phyloP scores from a whole-genome alignment of 306 rosid genomes.

The Malus sieversii region DNA sequence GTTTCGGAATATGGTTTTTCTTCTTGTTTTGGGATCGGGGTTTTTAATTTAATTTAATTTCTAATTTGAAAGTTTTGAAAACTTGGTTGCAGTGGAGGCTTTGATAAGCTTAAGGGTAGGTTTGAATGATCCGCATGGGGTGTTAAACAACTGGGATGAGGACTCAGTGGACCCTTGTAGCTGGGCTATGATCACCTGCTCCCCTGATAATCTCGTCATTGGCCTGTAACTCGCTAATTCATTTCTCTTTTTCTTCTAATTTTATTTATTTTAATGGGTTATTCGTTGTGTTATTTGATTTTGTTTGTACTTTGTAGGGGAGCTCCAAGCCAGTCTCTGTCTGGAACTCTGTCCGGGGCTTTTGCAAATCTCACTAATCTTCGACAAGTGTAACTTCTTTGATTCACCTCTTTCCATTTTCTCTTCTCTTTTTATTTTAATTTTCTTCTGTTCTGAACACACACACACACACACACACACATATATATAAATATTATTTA shows the following conservation, averaged over 20 bases:
- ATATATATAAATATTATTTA: no score
- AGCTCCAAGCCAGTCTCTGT: conserved; percentile 90
- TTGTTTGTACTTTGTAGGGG: conserved; percentile 40
- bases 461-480: no score
- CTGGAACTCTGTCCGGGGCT: conserved; percentile 67
- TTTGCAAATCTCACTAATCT: conserved; percentile 79
- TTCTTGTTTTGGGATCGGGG: not conserved
- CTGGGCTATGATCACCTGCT: conserved; percentile 92
- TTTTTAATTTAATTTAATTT: not conserved
- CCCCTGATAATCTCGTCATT: conserved; percentile 57
- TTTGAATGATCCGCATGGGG: conserved; percentile 74
- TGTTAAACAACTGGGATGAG: conserved; percentile 76
- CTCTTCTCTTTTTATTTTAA: not conserved
- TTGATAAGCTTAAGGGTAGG: conserved; percentile 44
- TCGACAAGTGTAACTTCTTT: conserved; percentile 59
- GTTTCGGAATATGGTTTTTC: not conserved
- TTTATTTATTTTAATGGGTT: not conserved
- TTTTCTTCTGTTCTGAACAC: no score
- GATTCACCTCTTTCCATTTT: not conserved
- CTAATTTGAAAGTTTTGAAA: no score
- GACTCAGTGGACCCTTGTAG: conserved; percentile 95
- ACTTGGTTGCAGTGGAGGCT: conserved; percentile 56
- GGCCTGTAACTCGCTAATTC: conserved; percentile 57
- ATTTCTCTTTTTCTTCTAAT: not conserved
- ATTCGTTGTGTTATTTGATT: not conserved